Base-by-base conservation (phyloP, 164 flowering plant genomes). In the Buxus sempervirens region DNA sequence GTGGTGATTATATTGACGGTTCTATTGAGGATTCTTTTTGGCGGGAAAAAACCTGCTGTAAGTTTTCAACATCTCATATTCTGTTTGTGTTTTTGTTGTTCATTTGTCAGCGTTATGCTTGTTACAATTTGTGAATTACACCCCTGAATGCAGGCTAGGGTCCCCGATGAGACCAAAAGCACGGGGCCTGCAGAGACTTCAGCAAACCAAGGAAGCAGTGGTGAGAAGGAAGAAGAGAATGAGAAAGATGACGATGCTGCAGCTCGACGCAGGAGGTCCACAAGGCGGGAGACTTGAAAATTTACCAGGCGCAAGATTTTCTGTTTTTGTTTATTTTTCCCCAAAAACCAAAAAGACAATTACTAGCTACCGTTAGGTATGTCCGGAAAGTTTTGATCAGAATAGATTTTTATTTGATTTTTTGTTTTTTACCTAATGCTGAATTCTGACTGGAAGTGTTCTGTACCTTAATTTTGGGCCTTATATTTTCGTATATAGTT, bases 11-110 rank as follows among this genome's bases (percentile, higher is more conserved):
- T 90, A 66, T 41, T 87, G 58, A 77, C 90, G 0, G 16, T 85
- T 56, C 24, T 94, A 27, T 73, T 77, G 15, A 87, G 75, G 82
- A 57, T 91, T 64, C 57, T 94, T 25, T 90, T 90, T 66, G 97
- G 97, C 24, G 96, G 96, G 71, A 94, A 93, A 82, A 93, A 93
- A 80, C 76, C 78, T 25, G 63, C 64, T 20, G 90, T 84, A 66
- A 81, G 87, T 76, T 55, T 56, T 38, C 20, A 14, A 56, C 25
- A 16, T 20, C 23, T 64, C 16, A 20, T 3, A 32, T 32, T 32
- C 21, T 22, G 15, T 21, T 8, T 36, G 5, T 15, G 18, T 45
- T 45, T 10, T 45, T 41, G 45, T 5, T 41, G 25, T 3, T 32
- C 20, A 16, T n/a, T 14, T 21, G 2, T 55, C 25, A 6, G 22